These are phyloP conservation scores for Leccinum arenicola DNA, from an alignment of 768 basidiomycete genomes.

Conservation along the genomic window DNA sequence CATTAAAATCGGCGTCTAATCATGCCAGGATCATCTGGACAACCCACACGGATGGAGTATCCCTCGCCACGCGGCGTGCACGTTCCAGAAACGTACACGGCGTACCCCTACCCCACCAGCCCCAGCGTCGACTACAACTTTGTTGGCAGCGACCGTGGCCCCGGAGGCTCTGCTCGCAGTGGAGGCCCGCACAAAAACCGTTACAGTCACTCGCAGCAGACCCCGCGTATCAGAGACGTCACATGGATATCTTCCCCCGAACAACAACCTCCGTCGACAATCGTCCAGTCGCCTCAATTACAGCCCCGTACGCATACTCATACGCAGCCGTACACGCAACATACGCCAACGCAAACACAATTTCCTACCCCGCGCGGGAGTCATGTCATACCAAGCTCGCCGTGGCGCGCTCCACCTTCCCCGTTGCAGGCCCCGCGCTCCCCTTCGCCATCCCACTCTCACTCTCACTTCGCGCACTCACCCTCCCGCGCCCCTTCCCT, in stretches of 20 bases:
- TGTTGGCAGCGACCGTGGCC: constrained; percentile 8
- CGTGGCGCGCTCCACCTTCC: background rate
- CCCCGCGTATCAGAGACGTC: constrained; percentile 22
- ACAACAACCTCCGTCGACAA: constrained; percentile 11
- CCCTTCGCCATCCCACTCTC: background rate
- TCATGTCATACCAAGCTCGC: background rate
- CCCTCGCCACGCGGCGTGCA: constrained; percentile 25
- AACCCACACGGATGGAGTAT: constrained; percentile 10
- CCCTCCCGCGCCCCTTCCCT: background rate
- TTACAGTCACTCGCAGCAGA: constrained; percentile 20
- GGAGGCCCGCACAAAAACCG: constrained; percentile 16
- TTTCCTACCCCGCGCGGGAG: background rate
- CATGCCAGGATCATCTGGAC: background rate
- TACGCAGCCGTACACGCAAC: background rate
- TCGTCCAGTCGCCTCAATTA: background rate
- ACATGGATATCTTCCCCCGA: constrained; percentile 24
- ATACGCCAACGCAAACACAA: background rate
- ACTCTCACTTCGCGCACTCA: background rate
- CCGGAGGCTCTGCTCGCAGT: constrained; percentile 2
- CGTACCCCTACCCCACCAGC: background rate
- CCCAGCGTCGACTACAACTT: constrained; percentile 4
- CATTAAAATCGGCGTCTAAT: background rate
- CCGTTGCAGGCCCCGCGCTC: background rate
- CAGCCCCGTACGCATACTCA: background rate
- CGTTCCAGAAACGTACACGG: constrained; percentile 16